Conservation (phyloP, 129 eudicot species). For the Flaveria robusta region DNA sequence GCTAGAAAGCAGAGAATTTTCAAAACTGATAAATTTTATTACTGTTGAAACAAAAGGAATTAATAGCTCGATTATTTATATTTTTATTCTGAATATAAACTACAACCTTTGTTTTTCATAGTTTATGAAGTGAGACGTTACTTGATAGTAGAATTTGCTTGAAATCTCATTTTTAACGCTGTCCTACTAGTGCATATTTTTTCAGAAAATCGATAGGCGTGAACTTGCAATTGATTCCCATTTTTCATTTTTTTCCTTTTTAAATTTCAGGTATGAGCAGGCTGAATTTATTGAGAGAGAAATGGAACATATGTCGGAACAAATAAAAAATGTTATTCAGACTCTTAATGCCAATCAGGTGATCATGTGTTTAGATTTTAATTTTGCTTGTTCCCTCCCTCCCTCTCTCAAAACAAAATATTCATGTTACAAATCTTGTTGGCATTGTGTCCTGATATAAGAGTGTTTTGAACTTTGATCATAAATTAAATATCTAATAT, state of each 20-base stretch:
- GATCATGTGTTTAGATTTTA: neutral
- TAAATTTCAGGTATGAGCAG: constrained; percentile 81
- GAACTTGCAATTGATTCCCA: neutral
- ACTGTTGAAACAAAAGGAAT: neutral
- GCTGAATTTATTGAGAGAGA: constrained; percentile 89
- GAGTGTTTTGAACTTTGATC: neutral
- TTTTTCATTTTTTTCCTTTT: neutral
- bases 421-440: neutral
- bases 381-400: neutral
- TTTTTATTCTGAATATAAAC: neutral
- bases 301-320: constrained; percentile 83
- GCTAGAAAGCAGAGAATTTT: neutral
- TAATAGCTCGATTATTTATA: neutral
- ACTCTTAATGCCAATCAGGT: constrained; percentile 87
- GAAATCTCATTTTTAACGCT: neutral
- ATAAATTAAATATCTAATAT: neutral
- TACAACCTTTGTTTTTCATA: neutral
- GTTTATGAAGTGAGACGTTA: neutral
- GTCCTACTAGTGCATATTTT: neutral
- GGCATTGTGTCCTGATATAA: neutral
- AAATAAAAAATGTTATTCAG: constrained; percentile 76
- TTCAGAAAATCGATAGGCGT: neutral
- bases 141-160: neutral
- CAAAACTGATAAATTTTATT: neutral
- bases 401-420: neutral